A percentile compares a stretch with the other conserved stretches of the same genome.
Conservation (phyloP, 2,329 filamentous ascomycete genomes). For the Colletotrichum eremochloae region DNA sequence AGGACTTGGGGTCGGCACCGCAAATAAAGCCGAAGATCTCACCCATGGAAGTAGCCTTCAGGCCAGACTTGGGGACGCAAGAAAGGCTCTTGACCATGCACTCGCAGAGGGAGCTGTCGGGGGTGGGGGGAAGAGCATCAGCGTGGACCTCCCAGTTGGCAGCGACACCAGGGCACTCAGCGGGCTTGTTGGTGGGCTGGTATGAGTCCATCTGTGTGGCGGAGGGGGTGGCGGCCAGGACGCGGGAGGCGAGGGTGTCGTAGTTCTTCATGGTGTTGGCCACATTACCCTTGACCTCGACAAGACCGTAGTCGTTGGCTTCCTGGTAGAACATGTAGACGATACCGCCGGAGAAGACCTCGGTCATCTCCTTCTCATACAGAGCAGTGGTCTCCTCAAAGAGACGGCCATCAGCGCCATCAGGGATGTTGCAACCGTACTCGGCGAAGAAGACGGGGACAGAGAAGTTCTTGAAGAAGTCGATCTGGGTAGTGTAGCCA, state of each 20-base stretch:
- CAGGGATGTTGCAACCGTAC: conserved; percentile 89
- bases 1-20: conserved; percentile 67
- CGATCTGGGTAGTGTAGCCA: conserved; percentile 84
- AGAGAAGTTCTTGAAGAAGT: conserved; percentile 90
- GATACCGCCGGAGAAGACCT: conserved; percentile 94
- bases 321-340: conserved; percentile 99
- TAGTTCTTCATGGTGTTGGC: conserved; percentile 82
- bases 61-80: conserved; percentile 74
- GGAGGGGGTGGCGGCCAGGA: conserved; percentile 76
- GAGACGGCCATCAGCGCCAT: conserved; percentile 73
- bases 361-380: conserved; percentile 84
- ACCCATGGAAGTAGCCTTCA: conserved; percentile 71
- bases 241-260: conserved; percentile 76
- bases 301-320: conserved; percentile 87
- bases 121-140: conserved; percentile 81
- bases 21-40: conserved; percentile 83
- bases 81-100: conserved; percentile 85
- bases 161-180: conserved; percentile 77
- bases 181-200: conserved; percentile 78
- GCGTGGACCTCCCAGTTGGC: conserved; percentile 76
- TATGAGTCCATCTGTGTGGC: conserved; percentile 77
- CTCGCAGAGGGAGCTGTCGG: conserved; percentile 82
- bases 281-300: conserved; percentile 64
- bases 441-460: conserved; percentile 98
- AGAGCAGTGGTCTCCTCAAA: conserved; percentile 90